A percentile compares a stretch with the other conserved stretches of the same genome.
phyloP scores from a whole-genome alignment of 2,329 filamentous ascomycete genomes.

The Fusarium neocosmosporiellum region DNA sequence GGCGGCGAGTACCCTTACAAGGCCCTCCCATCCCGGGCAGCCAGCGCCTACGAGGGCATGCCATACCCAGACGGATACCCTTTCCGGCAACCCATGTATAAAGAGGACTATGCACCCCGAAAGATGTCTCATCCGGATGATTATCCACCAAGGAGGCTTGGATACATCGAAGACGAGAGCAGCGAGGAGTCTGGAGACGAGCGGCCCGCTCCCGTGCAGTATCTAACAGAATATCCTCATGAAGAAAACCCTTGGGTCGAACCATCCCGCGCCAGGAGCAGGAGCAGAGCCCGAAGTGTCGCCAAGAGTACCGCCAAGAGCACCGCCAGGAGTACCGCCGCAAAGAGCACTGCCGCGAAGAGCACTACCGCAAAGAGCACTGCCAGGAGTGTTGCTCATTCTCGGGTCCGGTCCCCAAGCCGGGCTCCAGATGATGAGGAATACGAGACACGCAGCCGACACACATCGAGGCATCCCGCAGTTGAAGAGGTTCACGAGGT shows the following conservation, averaged over 20 bases:
- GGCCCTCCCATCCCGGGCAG: conserved; percentile 33
- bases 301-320: conserved; percentile 33
- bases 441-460: conserved; percentile 54
- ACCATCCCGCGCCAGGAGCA: conserved; percentile 27
- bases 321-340: conserved; percentile 22
- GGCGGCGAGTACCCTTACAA: conserved; percentile 28
- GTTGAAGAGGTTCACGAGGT: conserved; percentile 32
- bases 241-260: conserved; percentile 30
- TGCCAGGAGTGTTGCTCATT: conserved; percentile 35
- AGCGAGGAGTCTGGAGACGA: conserved; percentile 39
- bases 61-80: conserved; percentile 40
- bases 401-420: conserved; percentile 42
- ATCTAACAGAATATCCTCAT: conserved; percentile 38
- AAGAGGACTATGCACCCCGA: conserved; percentile 35
- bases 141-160: conserved; percentile 36
- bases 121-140: conserved; percentile 39
- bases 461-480: conserved; percentile 51
- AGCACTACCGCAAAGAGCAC: conserved; percentile 31
- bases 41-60: conserved; percentile 35
- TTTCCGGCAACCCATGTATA: conserved; percentile 27
- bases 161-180: conserved; percentile 43
- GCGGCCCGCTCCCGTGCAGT: conserved; percentile 34
- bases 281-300: conserved; percentile 33
- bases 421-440: conserved; percentile 40
- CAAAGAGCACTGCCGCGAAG: conserved; percentile 28